These are phyloP conservation scores for Scytalidium lignicola DNA, from an alignment of 2,329 filamentous ascomycete genomes.

Conservation along the genomic window DNA sequence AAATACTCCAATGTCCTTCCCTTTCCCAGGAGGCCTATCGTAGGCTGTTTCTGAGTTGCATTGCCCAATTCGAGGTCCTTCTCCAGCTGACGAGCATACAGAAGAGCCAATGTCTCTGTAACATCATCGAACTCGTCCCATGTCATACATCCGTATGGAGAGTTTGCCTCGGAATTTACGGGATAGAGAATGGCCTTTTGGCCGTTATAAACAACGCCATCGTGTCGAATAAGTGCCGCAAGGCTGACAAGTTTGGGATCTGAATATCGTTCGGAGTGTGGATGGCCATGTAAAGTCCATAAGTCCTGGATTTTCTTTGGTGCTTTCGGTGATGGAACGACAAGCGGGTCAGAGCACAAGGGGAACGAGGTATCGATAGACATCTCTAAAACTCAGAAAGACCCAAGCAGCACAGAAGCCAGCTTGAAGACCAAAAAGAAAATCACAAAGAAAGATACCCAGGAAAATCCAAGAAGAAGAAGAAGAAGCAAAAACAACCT, in stretches of 20 bases:
- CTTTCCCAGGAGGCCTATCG: slow-evolving; percentile 23
- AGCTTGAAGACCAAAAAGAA: background rate
- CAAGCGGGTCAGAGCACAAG: slow-evolving; percentile 22
- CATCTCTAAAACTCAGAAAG: background rate
- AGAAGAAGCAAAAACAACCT: background rate
- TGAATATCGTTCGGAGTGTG: slow-evolving; percentile 24
- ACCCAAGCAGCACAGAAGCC: background rate
- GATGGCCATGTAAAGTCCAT: slow-evolving; percentile 28
- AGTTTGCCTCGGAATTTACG: slow-evolving; percentile 8
- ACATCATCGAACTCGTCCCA: slow-evolving; percentile 24
- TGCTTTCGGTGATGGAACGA: slow-evolving; percentile 20
- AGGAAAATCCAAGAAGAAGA: too few relatives aligned
- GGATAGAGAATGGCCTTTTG: slow-evolving; percentile 25
- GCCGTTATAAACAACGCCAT: slow-evolving; percentile 17
- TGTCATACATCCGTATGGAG: slow-evolving; percentile 18
- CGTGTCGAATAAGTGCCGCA: slow-evolving; percentile 22
- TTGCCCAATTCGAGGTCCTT: slow-evolving; percentile 22
- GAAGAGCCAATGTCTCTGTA: slow-evolving; percentile 19
- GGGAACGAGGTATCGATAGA: background rate
- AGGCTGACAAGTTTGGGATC: slow-evolving; percentile 25
- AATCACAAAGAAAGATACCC: too few relatives aligned
- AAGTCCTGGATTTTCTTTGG: slow-evolving; percentile 20
- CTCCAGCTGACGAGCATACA: slow-evolving; percentile 19
- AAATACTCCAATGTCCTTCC: slow-evolving; percentile 26
- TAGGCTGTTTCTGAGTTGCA: slow-evolving; percentile 20